These are phyloP conservation scores for Kwoniella shivajii DNA, from an alignment of 1,284 basidiomycete species.

Conservation along the genomic window DNA sequence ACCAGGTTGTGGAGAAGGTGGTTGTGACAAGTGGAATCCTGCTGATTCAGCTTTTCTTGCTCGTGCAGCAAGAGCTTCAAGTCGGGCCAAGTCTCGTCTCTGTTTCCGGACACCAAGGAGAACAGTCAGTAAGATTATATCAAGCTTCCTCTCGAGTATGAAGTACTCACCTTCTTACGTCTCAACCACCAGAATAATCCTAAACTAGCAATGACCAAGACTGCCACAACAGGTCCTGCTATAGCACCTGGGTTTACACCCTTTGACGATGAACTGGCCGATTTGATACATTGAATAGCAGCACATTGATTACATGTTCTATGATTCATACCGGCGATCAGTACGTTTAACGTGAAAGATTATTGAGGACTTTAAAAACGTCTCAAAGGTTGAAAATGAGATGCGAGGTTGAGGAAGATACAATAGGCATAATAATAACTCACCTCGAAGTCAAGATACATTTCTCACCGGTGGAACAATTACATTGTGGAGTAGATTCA, in stretches of 20 bases:
- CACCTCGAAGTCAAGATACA: conserved; percentile 48
- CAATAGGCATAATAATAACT: too few species aligned
- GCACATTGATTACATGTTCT: conserved; percentile 52
- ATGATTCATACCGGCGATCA: too few species aligned
- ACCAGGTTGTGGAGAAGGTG: conserved; percentile 34
- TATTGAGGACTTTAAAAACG: neutral
- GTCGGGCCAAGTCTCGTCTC: conserved; percentile 48
- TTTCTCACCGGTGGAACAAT: conserved; percentile 41
- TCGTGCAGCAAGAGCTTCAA: conserved; percentile 49
- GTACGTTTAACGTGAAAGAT: too few species aligned
- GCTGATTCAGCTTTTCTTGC: conserved; percentile 52
- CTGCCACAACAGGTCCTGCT: conserved; percentile 52
- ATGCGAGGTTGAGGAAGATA: too few species aligned
- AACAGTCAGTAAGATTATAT: neutral
- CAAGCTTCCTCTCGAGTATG: neutral
- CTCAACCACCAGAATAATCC: conserved; percentile 52
- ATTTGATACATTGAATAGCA: conserved; percentile 42
- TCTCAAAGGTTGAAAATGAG: neutral
- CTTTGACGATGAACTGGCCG: conserved; percentile 16
- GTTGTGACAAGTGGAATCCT: conserved; percentile 46
- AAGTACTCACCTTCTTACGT: conserved; percentile 48
- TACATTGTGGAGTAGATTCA: conserved; percentile 38
- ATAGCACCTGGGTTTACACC: conserved; percentile 52
- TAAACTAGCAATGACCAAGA: conserved; percentile 47
- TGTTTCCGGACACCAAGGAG: conserved; percentile 12